phyloP scores from a whole-genome alignment of 805 yeast genomes.

The Wickerhamomyces canadensis region DNA sequence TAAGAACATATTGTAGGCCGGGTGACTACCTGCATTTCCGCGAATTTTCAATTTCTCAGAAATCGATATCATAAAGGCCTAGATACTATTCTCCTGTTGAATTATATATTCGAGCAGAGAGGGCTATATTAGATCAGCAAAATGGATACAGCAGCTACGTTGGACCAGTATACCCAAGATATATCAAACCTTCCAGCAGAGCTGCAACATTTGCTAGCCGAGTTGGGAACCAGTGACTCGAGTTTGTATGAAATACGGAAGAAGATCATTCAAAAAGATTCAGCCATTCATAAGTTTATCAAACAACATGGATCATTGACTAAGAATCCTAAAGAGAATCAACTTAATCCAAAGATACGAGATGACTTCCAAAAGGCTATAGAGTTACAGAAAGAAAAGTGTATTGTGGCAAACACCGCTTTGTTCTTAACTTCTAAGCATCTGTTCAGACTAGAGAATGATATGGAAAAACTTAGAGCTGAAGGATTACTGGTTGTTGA shows the following conservation, averaged over 20 bases:
- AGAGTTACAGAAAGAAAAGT: constrained; percentile 70
- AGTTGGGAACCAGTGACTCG: constrained; percentile 64
- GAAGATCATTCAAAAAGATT: constrained; percentile 65
- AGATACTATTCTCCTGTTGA: too few species aligned
- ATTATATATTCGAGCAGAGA: too few species aligned
- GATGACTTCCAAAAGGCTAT: constrained; percentile 60
- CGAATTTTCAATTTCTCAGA: not conserved
- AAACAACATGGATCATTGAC: constrained; percentile 76
- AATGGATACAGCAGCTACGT: constrained; percentile 88
- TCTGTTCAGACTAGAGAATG: constrained; percentile 64
- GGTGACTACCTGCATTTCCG: not conserved
- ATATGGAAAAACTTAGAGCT: constrained; percentile 65
- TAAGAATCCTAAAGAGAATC: constrained; percentile 77
- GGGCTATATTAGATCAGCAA: too few species aligned
- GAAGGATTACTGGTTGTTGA: constrained; percentile 70
- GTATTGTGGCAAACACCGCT: constrained; percentile 76
- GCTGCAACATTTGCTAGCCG: constrained; percentile 72
- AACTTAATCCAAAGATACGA: constrained; percentile 55
- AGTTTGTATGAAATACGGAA: constrained; percentile 60
- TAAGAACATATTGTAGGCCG: too few species aligned
- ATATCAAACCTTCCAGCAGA: constrained; percentile 86
- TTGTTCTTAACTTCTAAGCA: constrained; percentile 74
- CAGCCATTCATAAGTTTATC: constrained; percentile 77
- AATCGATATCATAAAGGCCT: too few species aligned
- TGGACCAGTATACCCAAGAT: constrained; percentile 67